These are phyloP conservation scores for Poa annua DNA, from an alignment of 176 grass and related monocot species.

Conservation along the genomic window DNA sequence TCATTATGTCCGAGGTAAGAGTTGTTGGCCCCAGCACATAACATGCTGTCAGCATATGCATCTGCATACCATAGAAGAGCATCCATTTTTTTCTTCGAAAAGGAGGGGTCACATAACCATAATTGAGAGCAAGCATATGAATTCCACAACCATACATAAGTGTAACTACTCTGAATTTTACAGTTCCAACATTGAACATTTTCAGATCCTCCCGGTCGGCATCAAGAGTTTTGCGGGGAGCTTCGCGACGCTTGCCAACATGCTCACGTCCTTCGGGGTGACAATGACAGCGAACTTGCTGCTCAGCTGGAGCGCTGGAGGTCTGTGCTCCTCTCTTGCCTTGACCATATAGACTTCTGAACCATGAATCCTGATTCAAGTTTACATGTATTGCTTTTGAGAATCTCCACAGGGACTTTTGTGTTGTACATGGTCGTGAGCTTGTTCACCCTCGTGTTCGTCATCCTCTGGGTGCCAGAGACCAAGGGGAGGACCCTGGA, in stretches of 20 bases:
- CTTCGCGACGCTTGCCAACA: slow-evolving; percentile 84
- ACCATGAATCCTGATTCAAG: background rate
- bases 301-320: slow-evolving; percentile 82
- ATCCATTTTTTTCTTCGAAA: background rate
- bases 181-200: slow-evolving; percentile 1
- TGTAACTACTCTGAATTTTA: slow-evolving; percentile 7
- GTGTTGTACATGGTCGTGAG: slow-evolving; percentile 66
- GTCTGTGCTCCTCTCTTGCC: slow-evolving; percentile 25
- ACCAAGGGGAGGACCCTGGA: slow-evolving; percentile 96
- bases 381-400: background rate
- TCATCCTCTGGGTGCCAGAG: slow-evolving; percentile 85
- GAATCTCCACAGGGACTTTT: slow-evolving; percentile 61
- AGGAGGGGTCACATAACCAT: background rate
- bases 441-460: slow-evolving; percentile 61
- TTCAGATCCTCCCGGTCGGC: slow-evolving; percentile 65
- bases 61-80: background rate
- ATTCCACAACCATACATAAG: background rate
- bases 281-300: slow-evolving; percentile 91
- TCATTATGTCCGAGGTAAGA: slow-evolving; percentile 97
- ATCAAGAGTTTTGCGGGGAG: slow-evolving; percentile 93
- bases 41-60: slow-evolving; percentile 31
- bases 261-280: slow-evolving; percentile 72
- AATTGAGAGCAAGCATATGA: background rate
- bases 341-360: background rate
- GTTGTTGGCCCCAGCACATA: background rate